Percentiles rank a stretch among this genome's conserved stretches.
These are phyloP conservation scores for Backusella westeae DNA, from an alignment of 192 early-diverging fungal genomes.

Conservation along the genomic window DNA sequence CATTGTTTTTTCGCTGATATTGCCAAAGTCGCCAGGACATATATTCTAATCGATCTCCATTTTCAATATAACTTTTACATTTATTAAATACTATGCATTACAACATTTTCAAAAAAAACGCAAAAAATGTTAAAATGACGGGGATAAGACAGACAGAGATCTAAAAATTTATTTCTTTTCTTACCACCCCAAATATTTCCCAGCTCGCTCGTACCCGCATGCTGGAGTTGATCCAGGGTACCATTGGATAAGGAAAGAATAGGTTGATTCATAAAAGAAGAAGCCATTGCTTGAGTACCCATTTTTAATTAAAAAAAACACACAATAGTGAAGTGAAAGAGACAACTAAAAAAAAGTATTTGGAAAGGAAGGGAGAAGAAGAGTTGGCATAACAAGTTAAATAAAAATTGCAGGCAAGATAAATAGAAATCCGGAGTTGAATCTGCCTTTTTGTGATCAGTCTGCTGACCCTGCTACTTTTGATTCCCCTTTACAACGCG, in stretches of 20 bases:
- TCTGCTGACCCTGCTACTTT: conserved; percentile 7
- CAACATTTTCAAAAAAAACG: background rate
- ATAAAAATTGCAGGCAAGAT: background rate
- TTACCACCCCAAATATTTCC: conserved; percentile 4
- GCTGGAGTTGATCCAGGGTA: background rate
- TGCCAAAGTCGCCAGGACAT: conserved; percentile 38
- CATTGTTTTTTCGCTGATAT: background rate
- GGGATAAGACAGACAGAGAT: background rate
- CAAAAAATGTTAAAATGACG: background rate
- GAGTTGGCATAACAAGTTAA: background rate
- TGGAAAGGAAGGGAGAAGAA: background rate
- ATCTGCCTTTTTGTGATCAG: conserved; percentile 7
- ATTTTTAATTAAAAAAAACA: background rate
- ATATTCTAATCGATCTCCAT: conserved; percentile 33
- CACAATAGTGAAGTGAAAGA: background rate
- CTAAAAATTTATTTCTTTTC: background rate
- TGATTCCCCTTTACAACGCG: conserved; percentile 7
- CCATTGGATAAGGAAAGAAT: conserved; percentile 3
- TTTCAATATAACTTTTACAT: conserved; percentile 27
- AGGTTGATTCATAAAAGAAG: background rate
- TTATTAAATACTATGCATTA: conserved; percentile 28
- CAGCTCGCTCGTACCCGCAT: conserved; percentile 1
- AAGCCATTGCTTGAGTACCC: background rate
- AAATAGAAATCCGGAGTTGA: conserved; percentile 9
- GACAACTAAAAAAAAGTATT: background rate